Evolutionary conservation across 108 stramenopile species (phyloP), one percentile per base, ranked within the genome.

Genomic region (Nitzschia palea): DNA sequence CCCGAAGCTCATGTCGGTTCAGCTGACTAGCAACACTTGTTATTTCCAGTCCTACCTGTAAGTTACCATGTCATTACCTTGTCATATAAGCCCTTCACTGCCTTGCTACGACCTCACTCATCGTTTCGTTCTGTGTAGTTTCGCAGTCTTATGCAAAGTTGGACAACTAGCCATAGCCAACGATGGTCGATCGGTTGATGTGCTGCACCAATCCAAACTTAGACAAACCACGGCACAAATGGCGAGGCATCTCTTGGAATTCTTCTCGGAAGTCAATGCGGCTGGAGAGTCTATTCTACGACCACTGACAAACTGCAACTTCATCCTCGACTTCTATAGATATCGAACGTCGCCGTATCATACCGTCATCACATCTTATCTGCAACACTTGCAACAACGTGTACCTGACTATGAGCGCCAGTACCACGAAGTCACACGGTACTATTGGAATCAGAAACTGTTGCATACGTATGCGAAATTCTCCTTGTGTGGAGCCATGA

Each of bases 301-400:
- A 10, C 71, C 71, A 15, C 43, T 73, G 52, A 73, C 71, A 15
- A 73, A 73, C 56, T 58, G 55, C 62, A 73, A 65, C 47, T 57
- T 73, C 31, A 37, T 62, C 30, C 34, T 73, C 18, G 71, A 73
- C 26, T 73, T 73, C 36, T 65, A 56, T 27, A 29, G 71, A 36
- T 73, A 55, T 34, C 23, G 36, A 45, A 44, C 55, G 10, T 31
- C 61, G 17, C 71, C 71, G 9, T 73, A 73, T 35, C 59, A 73
- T 27, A 22, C 61, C 9, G 30, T 47, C 9, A 61, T 73, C 51
- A 32, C 55, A 0, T 29, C 43, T 35, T 73, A 65, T 50, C 40
- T 73, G n/a, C 10, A 45, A 10, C 14, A 27, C 2, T 26, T 18
- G 20, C 18, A 34, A 10, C 3, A 14, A 1, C 58, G 52, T 5